These are phyloP conservation scores for Spathaspora hagerdaliae DNA, from an alignment of 805 yeast genomes.

Conservation along the genomic window DNA sequence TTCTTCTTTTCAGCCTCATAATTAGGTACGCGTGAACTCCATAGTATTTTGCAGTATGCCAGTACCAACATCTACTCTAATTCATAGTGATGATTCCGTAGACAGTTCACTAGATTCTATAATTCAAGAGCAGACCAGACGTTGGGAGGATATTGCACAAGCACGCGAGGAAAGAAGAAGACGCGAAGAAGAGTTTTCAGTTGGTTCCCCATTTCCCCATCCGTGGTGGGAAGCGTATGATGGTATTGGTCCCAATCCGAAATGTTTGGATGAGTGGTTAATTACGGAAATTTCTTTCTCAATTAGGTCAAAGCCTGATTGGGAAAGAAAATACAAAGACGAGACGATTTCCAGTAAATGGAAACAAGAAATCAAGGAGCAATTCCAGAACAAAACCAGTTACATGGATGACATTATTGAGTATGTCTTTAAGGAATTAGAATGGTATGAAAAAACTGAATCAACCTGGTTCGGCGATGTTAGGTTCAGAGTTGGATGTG, in stretches of 20 bases:
- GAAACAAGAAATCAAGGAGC: slow-evolving; percentile 14
- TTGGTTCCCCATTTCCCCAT: slow-evolving; percentile 12
- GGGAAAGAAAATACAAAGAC: slow-evolving; percentile 16
- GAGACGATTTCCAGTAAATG: slow-evolving; percentile 14
- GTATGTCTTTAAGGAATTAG: slow-evolving; percentile 25
- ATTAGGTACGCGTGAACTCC: too few relatives aligned
- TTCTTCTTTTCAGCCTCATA: too few relatives aligned
- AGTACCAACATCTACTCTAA: too few relatives aligned
- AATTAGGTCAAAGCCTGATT: slow-evolving; percentile 15
- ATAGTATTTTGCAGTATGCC: too few relatives aligned
- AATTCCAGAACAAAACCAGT: slow-evolving; percentile 9
- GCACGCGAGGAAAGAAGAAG: background rate
- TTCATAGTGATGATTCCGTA: too few relatives aligned
- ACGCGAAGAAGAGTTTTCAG: background rate
- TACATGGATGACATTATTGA: slow-evolving; percentile 16
- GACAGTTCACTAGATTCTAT: too few relatives aligned
- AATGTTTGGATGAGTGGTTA: slow-evolving; percentile 13
- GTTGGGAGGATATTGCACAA: background rate
- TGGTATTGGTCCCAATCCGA: slow-evolving; percentile 10
- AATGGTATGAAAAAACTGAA: slow-evolving; percentile 20
- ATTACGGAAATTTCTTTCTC: slow-evolving; percentile 13
- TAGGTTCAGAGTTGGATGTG: slow-evolving; percentile 14
- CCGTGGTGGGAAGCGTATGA: slow-evolving; percentile 13
- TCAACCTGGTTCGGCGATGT: background rate
- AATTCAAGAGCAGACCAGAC: too few relatives aligned